Conservation (phyloP, 345 rosid genomes). For the Pistacia atlantica region DNA sequence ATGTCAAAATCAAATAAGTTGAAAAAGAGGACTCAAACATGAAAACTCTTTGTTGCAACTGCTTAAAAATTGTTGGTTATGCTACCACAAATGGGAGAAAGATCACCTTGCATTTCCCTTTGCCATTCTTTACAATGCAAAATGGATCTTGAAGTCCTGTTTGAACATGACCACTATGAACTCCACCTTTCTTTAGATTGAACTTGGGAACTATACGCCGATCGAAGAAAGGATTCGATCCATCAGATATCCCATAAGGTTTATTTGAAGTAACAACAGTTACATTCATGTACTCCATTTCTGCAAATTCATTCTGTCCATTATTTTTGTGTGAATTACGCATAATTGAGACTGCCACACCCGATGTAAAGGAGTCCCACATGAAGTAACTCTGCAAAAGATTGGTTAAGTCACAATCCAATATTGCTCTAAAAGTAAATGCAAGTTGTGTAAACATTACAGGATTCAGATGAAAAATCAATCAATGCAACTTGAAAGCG, state of each 20-base stretch:
- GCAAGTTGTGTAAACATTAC: neutral
- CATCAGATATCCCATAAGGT: conserved; percentile 70
- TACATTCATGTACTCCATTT: conserved; percentile 85
- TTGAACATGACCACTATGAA: conserved; percentile 93
- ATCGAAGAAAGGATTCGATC: conserved; percentile 83
- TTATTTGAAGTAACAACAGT: conserved; percentile 81
- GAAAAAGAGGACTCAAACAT: neutral
- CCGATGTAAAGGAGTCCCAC: conserved; percentile 93
- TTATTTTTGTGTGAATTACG: conserved; percentile 31
- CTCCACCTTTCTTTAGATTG: conserved; percentile 53
- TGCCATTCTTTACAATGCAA: conserved; percentile 53
- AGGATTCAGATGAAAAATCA: neutral
- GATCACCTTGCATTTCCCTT: conserved; percentile 81
- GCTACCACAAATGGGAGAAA: neutral
- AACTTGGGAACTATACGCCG: conserved; percentile 63
- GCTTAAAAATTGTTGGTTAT: neutral
- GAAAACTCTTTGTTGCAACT: neutral
- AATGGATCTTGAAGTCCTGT: conserved; percentile 66
- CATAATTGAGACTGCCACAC: conserved; percentile 84
- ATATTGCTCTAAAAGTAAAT: neutral
- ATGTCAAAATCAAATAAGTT: neutral
- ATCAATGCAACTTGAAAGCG: neutral
- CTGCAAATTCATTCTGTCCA: conserved; percentile 77
- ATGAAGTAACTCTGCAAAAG: conserved; percentile 71
- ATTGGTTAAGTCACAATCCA: neutral